Base-by-base conservation (phyloP, 2,329 filamentous ascomycete species). In the Ophiostoma perfectum region DNA sequence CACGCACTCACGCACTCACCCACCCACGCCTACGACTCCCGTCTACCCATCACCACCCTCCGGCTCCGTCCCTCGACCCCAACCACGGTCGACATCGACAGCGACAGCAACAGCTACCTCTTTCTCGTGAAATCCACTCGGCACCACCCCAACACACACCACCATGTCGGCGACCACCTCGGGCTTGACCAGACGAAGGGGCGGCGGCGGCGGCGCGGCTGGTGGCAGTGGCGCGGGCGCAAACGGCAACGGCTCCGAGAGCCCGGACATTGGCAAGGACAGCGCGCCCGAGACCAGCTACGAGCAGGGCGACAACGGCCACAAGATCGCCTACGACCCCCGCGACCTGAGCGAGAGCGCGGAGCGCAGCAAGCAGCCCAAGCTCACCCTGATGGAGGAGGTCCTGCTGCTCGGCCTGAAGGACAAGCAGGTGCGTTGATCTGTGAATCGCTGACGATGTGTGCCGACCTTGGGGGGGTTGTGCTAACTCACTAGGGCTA, bases 301-400 rank as follows among this genome's bases (percentile, higher is more conserved):
- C 83, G 90, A 93, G 81, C 93, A 84, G 77, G 85, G 90, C 78
- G 94, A 96, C 80, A 97, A 97, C 81, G 95, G 95, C 73, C 95
- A 98, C 85, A 97, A 96, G 84, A 98, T 99, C 79, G 95, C 93
- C 69, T 99, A 92, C 78, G 95, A 99, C 79, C 95, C 95, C 70
- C 86, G 94, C 79, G 95, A 99, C 80, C 96, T 99, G 76, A 96
- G 90, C 81, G 95, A 99, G 84, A 97, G 88, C 80, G 92, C 90
- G 74, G 95, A 99, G 83, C 85, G 95, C 78, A 95, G 87, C 85
- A 98, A 97, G 83, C 94, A 98, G 83, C 95, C 95, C 64, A 99
- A 98, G 84, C 83, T 99, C 77, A 99, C 95, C 52, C 83, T 99
- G 77, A 99, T 99, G 95, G 95, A 99, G 82, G 95, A 99, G 81